Evolutionary conservation across 345 rosid species (phyloP).

Genomic region (Brassica incana): DNA sequence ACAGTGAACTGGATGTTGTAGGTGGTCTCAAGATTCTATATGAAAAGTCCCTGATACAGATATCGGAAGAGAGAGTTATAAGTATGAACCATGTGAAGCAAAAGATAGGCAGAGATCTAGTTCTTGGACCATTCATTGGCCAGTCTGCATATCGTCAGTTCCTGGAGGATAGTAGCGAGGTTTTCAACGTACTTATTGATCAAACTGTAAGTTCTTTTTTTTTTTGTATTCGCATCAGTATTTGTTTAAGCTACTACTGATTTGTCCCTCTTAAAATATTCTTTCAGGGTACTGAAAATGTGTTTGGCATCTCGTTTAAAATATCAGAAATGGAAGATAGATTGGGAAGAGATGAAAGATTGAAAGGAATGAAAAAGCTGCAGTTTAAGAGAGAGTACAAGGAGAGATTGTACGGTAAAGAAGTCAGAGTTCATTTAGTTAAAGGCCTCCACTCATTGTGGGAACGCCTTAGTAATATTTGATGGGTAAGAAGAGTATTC

Average conservation of each 20-base stretch:
- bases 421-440: slow-evolving; percentile 4
- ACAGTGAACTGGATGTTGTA: not conserved
- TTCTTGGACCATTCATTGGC: not conserved
- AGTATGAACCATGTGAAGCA: not conserved
- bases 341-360: not conserved
- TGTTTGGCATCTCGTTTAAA: slow-evolving; percentile 5
- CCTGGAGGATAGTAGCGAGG: not conserved
- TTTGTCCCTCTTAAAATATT: not conserved
- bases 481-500: not conserved
- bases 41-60: not conserved
- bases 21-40: not conserved
- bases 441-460: not conserved
- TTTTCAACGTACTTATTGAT: not conserved
- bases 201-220: not conserved
- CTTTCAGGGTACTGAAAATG: not conserved
- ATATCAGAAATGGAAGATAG: not conserved
- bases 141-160: not conserved
- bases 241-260: not conserved
- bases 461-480: not conserved
- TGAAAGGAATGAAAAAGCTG: not conserved
- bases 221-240: not conserved
- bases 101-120: not conserved
- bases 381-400: not conserved
- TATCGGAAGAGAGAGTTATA: not conserved
- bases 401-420: not conserved